Evolutionary conservation across 805 yeast genomes (phyloP), one percentile per base, ranked within the genome.

Genomic region (Cyberlindnera bimundalis): DNA sequence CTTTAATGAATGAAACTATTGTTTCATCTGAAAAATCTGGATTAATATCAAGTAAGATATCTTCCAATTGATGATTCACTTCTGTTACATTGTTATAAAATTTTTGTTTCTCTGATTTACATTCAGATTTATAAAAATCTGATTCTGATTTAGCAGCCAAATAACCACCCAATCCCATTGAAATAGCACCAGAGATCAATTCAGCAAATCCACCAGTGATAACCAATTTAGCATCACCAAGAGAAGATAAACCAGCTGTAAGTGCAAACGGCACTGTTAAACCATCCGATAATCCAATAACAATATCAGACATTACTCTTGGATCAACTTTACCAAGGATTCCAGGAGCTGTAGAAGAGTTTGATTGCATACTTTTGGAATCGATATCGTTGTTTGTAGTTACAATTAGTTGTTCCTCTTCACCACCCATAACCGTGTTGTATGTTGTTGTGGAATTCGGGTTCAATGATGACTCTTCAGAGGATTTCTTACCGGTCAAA

Each of bases 171-270:
- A 91, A 76, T 8, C 99, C 98, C 99, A 91, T 91, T 21, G 96
- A 84, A 39, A 91, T 90, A 33, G 98, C 95, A 35, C 99, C 99
- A 6, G 96, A 85, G 4, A 91, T 95, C 52, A 91, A 77, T 68
- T 91, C 99, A 9, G 98, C 98, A 75, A 91, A 78, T 18, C 98
- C 99, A 72, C 98, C 99, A 20, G 98, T 89, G 46, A 91, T 89
- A 37, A 91, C 99, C 48, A 91, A 74, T 61, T 78, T 84, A 14
- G 96, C 70, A 61, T 87, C 85, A 39, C 99, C 99, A 39, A 91
- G 73, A 1, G 95, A 82, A 1, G 96, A 84, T 41, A 91, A 73
- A 35, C 98, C 99, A 0, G 99, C 98, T 2, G 98, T 93, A 52
- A 93, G 74, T 2, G 99, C 99, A 71, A 91, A 91, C n/a, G 99